Evolutionary conservation across 768 basidiomycete genomes (phyloP).

Genomic region (Lentinula guzmanii): DNA sequence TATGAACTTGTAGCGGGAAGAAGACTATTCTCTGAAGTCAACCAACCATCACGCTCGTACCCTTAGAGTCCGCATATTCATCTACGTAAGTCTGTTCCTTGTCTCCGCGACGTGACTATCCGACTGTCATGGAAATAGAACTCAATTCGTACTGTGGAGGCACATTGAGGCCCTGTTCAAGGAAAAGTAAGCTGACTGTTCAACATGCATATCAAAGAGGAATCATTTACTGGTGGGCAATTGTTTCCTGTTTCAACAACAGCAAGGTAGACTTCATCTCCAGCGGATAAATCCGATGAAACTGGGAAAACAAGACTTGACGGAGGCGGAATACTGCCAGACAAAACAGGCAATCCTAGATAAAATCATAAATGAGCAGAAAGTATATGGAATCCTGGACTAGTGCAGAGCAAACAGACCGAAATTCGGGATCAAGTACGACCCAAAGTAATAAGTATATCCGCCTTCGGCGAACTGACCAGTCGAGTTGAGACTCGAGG

Average conservation of each 20-base stretch:
- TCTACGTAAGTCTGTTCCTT: too few relatives aligned
- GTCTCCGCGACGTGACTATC: not conserved
- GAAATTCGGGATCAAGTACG: conserved; percentile 9
- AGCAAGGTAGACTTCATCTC: conserved; percentile 12
- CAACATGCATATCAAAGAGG: not conserved
- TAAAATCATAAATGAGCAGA: not conserved
- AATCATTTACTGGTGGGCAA: conserved; percentile 14
- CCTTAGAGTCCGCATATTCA: too few relatives aligned
- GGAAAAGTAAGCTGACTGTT: not conserved
- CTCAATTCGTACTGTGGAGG: conserved; percentile 14
- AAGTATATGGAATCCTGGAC: not conserved
- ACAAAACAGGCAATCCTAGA: conserved; percentile 9
- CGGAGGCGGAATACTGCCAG: conserved; percentile 7
- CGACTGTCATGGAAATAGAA: not conserved
- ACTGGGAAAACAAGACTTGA: conserved; percentile 12
- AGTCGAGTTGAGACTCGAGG: conserved; percentile 12
- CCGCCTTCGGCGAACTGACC: conserved; percentile 10
- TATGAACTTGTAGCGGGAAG: too few relatives aligned
- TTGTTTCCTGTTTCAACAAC: conserved; percentile 15
- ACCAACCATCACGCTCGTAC: too few relatives aligned
- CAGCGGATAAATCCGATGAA: not conserved
- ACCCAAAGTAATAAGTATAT: conserved; percentile 7
- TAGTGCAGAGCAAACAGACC: conserved; percentile 3
- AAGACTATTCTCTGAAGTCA: too few relatives aligned
- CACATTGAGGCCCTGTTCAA: conserved; percentile 7